Conservation (phyloP, 257 asterid genomes). For the Osmanthus fragrans region DNA sequence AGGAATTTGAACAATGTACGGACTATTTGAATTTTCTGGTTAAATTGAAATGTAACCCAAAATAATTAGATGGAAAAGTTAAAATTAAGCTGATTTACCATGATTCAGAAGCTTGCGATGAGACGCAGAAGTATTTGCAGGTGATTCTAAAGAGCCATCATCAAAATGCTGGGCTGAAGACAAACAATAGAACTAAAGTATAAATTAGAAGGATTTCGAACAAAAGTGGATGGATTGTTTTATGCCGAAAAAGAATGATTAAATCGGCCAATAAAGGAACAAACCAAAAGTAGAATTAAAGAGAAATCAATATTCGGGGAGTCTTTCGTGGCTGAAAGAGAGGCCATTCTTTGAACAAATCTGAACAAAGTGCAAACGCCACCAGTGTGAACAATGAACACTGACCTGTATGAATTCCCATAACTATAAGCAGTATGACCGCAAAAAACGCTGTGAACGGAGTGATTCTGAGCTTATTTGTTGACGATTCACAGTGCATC, state of each 20-base stretch:
- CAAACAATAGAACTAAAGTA: background rate
- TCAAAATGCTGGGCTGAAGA: constrained; percentile 20
- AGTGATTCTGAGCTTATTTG: constrained; percentile 23
- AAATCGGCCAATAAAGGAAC: background rate
- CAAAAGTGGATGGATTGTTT: background rate
- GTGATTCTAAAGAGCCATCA: constrained; percentile 10
- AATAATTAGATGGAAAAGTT: background rate
- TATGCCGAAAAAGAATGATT: background rate
- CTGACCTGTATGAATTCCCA: constrained; percentile 37
- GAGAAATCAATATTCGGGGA: background rate
- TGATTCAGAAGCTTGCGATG: constrained; percentile 48
- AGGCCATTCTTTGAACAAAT: background rate
- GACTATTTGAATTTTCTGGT: background rate
- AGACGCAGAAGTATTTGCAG: background rate
- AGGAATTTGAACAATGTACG: constrained; percentile 11
- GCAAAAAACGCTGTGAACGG: constrained; percentile 24
- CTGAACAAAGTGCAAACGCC: background rate
- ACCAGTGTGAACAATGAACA: constrained; percentile 6
- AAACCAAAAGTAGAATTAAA: background rate
- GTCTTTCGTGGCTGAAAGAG: constrained; percentile 17
- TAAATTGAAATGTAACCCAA: background rate
- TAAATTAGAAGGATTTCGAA: background rate
- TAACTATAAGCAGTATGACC: constrained; percentile 21
- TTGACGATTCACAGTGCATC: constrained; percentile 29
- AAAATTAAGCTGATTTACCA: constrained; percentile 29